A percentile compares a stretch with the other conserved stretches of the same genome.
Evolutionary conservation across 345 rosid species (phyloP).

Genomic region (Salix dunnii): DNA sequence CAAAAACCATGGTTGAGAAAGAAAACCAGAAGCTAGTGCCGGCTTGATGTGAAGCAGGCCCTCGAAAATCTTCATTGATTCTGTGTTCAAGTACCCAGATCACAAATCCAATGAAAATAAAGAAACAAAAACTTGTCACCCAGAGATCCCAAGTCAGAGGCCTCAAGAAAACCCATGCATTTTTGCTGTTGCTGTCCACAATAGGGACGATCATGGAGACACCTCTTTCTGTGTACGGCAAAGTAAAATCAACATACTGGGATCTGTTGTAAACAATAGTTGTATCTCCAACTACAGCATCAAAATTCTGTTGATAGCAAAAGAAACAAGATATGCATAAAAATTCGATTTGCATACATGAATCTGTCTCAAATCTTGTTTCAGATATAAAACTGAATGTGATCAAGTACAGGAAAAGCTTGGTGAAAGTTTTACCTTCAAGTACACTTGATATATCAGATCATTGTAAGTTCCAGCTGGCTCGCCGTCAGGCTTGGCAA

Average conservation of each 20-base stretch:
- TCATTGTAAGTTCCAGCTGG: slow-evolving; percentile 27
- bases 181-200: slow-evolving; percentile 30
- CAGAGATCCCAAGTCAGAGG: slow-evolving; percentile 61
- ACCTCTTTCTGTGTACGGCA: slow-evolving; percentile 62
- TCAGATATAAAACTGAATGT: too few relatives aligned
- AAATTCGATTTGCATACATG: too few relatives aligned
- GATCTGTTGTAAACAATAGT: slow-evolving; percentile 54
- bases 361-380: too few relatives aligned
- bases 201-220: slow-evolving; percentile 59
- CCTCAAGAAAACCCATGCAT: slow-evolving; percentile 57
- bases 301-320: slow-evolving; percentile 32
- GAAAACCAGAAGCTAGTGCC: slow-evolving; percentile 66
- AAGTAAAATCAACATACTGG: slow-evolving; percentile 15
- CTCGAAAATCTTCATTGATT: slow-evolving; percentile 54
- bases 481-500: slow-evolving; percentile 25
- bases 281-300: slow-evolving; percentile 62
- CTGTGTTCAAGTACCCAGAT: slow-evolving; percentile 68
- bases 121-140: slow-evolving; percentile 19
- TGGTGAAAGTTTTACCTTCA: slow-evolving; percentile 28
- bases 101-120: slow-evolving; percentile 47
- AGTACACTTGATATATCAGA: slow-evolving; percentile 41
- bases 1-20: slow-evolving; percentile 58
- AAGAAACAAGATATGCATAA: too few relatives aligned
- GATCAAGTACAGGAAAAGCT: too few relatives aligned
- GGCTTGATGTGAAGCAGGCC: slow-evolving; percentile 38